Percentiles rank a stretch among this genome's conserved stretches.
These are phyloP conservation scores for Populus tomentosa DNA, from an alignment of 441 rosid genomes.

Conservation along the genomic window DNA sequence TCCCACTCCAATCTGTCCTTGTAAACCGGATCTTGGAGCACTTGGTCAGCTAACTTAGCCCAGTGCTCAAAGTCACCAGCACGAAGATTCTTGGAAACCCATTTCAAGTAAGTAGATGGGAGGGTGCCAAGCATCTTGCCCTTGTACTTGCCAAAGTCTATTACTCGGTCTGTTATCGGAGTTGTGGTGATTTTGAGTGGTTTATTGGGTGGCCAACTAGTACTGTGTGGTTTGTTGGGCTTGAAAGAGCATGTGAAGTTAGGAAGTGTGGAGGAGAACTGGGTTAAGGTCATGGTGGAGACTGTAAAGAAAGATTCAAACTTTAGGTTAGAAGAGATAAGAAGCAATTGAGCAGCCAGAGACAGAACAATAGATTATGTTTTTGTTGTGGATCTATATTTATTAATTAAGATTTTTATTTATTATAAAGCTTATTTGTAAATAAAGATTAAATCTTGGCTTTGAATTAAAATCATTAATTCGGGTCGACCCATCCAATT, in stretches of 20 bases:
- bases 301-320: not conserved
- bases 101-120: constrained; percentile 69
- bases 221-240: constrained; percentile 14
- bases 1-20: constrained; percentile 80
- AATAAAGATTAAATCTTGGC: not conserved
- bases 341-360: not conserved
- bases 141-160: constrained; percentile 73
- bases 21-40: constrained; percentile 62
- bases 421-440: not conserved
- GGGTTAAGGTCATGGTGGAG: constrained; percentile 7
- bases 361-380: not conserved
- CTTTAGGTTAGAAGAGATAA: not conserved
- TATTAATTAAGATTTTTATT: not conserved
- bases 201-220: constrained; percentile 3
- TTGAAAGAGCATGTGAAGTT: constrained; percentile 30
- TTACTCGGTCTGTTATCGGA: constrained; percentile 54
- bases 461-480: not conserved
- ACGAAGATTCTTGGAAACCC: constrained; percentile 68
- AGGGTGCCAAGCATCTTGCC: constrained; percentile 78
- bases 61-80: constrained; percentile 57
- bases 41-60: constrained; percentile 72
- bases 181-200: constrained; percentile 17
- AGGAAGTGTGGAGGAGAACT: constrained; percentile 2
- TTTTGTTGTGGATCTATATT: not conserved
- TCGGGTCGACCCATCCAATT: too few species aligned